Percentiles rank a stretch among this genome's conserved stretches.
Evolutionary conservation across 306 rosid genomes (phyloP).

Genomic region (Gastrolobium bilobum): DNA sequence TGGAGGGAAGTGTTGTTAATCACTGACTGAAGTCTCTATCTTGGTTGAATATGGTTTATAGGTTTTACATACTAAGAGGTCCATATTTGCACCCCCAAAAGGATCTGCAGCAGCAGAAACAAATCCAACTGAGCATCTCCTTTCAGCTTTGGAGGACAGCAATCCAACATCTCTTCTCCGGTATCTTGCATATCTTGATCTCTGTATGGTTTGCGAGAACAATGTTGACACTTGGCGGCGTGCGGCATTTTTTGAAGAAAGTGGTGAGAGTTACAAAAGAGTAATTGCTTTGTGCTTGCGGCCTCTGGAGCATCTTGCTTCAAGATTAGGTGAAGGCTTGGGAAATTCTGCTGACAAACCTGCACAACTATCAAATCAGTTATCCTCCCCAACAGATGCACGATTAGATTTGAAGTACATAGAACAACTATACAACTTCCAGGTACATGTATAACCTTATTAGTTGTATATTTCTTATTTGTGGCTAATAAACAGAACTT

Average conservation of each 20-base stretch:
- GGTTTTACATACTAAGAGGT: conserved; percentile 93
- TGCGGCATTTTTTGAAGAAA: conserved; percentile 97
- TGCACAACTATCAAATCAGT: conserved; percentile 72
- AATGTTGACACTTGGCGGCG: conserved; percentile 94
- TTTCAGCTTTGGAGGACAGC: conserved; percentile 93
- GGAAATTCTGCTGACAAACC: conserved; percentile 66
- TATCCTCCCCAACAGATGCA: conserved; percentile 72
- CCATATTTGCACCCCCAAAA: conserved; percentile 88
- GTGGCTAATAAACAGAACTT: neutral
- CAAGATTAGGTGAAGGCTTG: conserved; percentile 69
- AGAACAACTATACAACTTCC: conserved; percentile 73
- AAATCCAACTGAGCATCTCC: conserved; percentile 93
- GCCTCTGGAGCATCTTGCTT: conserved; percentile 86
- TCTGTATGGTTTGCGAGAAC: conserved; percentile 91
- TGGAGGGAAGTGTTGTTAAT: conserved; percentile 35
- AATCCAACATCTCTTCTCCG: conserved; percentile 80
- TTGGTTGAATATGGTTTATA: conserved; percentile 53
- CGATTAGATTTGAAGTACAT: conserved; percentile 59
- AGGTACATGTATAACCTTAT: conserved; percentile 60
- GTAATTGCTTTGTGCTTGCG: conserved; percentile 80
- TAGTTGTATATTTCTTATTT: conserved; percentile 27
- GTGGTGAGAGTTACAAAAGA: conserved; percentile 91
- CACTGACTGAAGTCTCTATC: conserved; percentile 37
- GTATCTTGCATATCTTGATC: conserved; percentile 96
- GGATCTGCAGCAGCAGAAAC: conserved; percentile 99